Evolutionary conservation across 2,329 filamentous ascomycete species (phyloP).

Genomic region (Penicillium sp.): DNA sequence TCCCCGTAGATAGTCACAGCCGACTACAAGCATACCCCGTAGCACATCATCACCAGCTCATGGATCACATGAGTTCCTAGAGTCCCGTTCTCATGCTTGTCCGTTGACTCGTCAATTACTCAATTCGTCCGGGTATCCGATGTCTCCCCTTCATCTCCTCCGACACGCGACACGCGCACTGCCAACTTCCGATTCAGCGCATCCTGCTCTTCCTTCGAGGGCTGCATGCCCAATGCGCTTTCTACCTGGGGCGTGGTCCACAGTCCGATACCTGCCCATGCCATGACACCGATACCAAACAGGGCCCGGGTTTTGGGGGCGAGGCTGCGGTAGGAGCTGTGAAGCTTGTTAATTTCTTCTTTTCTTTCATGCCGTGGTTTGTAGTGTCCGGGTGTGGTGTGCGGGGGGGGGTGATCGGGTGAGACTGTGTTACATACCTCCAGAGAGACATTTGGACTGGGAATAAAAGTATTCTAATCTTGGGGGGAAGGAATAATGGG

Average conservation of each 20-base stretch:
- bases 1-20: neutral
- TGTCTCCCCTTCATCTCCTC: conserved; percentile 24
- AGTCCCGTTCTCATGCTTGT: neutral
- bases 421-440: conserved; percentile 30
- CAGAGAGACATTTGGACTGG: conserved; percentile 36
- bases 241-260: conserved; percentile 71
- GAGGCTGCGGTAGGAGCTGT: conserved; percentile 68
- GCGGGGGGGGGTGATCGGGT: neutral
- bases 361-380: neutral
- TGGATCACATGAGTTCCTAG: conserved; percentile 1
- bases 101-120: neutral
- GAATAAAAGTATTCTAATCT: neutral
- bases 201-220: conserved; percentile 70
- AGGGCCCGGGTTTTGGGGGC: conserved; percentile 66
- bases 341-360: neutral
- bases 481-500: neutral
- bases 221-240: conserved; percentile 67
- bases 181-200: conserved; percentile 53
- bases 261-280: conserved; percentile 73
- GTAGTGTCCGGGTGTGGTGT: neutral
- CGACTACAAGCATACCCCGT: neutral
- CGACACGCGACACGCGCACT: conserved; percentile 33
- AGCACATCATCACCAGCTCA: neutral
- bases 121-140: conserved; percentile 17
- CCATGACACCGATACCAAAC: conserved; percentile 71